Evolutionary conservation across 2,329 filamentous ascomycete species (phyloP), one percentile per base, ranked within the genome.

Genomic region (Colletotrichum liriopes): DNA sequence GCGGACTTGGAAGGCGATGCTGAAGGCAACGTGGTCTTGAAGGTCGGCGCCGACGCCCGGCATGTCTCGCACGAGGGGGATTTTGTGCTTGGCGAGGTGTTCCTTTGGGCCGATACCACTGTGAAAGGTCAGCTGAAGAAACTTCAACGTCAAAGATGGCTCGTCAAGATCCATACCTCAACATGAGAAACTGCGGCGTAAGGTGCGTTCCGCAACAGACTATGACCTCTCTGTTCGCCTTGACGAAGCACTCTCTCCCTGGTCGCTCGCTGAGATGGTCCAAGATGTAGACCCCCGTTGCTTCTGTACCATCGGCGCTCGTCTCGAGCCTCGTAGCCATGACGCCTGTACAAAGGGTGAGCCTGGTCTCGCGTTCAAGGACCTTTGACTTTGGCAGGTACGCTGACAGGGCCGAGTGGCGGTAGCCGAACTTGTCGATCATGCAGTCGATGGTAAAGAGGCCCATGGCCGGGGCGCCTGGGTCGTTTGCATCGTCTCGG

Each of bases 21-120:
- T 74, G 29, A 80, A 67, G 9, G 75, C 73, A 20, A 74, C 73
- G 63, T 82, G 81, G 56, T 82, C 81, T 1, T 67, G 65, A 5
- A 82, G 65, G 12, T 74, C 69, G 3, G 70, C 62, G 16, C 79
- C 80, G 0, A 81, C 79, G 0, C 73, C 74, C 0, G 77, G 77
- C 3, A 81, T 59, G 9, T 80, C 75, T 32, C 73, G 75, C 9
- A 77, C 41, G 5, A 75, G 47, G 1, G 76, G 71, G 5, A 81
- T 79, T 0, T 66, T 74, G 26, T 76, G 67, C 0, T 61, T 45
- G 23, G 76, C 67, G 5, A 78, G 59, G 2, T 77, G 68, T 0
- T 67, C 43, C 47, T 39, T 68, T 2, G 80, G 78, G 0, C 81
- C 80, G 16, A 82, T 77, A 8, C 80, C 80, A 68, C 80, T 81